Base-by-base conservation (phyloP, 345 rosid species). In the Pugionium dolabratum region DNA sequence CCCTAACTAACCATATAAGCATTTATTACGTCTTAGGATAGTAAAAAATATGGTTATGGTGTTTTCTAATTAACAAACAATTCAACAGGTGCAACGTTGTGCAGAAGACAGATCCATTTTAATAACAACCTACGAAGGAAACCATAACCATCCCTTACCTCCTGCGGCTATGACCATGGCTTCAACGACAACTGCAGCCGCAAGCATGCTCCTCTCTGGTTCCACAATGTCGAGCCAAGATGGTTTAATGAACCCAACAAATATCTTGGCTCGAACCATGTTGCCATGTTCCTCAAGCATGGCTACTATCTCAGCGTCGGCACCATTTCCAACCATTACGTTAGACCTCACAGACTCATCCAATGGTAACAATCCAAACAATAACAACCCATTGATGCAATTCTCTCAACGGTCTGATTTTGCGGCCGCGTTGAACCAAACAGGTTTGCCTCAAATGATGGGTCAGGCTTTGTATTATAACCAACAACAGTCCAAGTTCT, bases 261-360 rank as follows among this genome's bases (percentile, higher is more conserved):
- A 84, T 57, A 77, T 94, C 80, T 82, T 90, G 6, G 76, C 97
- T 4, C 76, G 90, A 64, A 80, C 94, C 25, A 77, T 88, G 25
- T 79, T 94, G 34, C 95, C 96, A 3, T 90, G 95, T 70, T 88
- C 99, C 18, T 84, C 97, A 25, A 88, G 86, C 86, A 82, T 94
- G 89, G 99, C 96, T 18, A 86, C 99, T 0, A 82, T 94, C 46
- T 94, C 99, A 57, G 99, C 97, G 30, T 88, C 97, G 3, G 96
- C 99, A 29, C 99, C 96, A 42, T 94, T 94, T 51, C 99, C 97
- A 5, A 94, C 99, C 11, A 85, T 94, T 10, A 94, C 99, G 53
- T 69, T 94, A 62, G 99, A 94, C 85, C 78, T 94, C 87, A 69
- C 95, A 67, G 42, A 83, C 81, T 41, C 77, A 42, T 10, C 78